Evolutionary conservation across 2,329 filamentous ascomycete genomes (phyloP).

Genomic region (Myriosclerotinia curreyana): DNA sequence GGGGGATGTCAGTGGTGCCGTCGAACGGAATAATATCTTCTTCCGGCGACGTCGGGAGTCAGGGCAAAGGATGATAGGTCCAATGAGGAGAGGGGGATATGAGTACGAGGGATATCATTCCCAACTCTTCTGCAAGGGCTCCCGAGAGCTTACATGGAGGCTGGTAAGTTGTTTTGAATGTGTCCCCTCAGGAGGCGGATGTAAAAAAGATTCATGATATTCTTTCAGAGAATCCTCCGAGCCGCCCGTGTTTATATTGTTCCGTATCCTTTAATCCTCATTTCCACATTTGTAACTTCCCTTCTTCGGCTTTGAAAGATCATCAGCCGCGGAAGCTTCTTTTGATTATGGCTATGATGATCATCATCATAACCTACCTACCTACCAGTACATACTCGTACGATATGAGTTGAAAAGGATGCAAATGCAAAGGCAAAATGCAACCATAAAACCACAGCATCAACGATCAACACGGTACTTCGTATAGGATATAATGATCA

Average conservation of each 20-base stretch:
- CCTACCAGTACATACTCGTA: not conserved
- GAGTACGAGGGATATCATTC: slow-evolving; percentile 2
- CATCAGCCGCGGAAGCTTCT: slow-evolving; percentile 14
- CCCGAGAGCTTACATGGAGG: slow-evolving; percentile 21
- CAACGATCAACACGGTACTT: not conserved
- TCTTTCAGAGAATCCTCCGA: slow-evolving; percentile 12
- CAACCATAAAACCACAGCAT: not conserved
- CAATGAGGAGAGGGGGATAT: not conserved
- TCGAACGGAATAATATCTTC: slow-evolving; percentile 8
- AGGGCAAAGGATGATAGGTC: not conserved
- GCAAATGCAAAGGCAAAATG: too few relatives aligned
- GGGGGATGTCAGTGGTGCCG: not conserved
- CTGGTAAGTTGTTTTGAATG: not conserved
- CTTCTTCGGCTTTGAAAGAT: slow-evolving; percentile 5
- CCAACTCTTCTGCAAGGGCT: slow-evolving; percentile 26
- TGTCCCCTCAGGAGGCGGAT: not conserved
- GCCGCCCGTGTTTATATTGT: slow-evolving; percentile 15
- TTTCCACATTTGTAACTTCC: slow-evolving; percentile 15
- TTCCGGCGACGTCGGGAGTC: slow-evolving; percentile 11
- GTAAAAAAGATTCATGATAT: too few relatives aligned
- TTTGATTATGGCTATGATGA: not conserved
- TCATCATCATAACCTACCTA: not conserved
- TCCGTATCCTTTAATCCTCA: slow-evolving; percentile 1
- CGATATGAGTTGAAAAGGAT: not conserved
- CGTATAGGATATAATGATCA: not conserved